phyloP scores from a whole-genome alignment of 352 stramenopile genomes.

The Globisporangium nagaii region DNA sequence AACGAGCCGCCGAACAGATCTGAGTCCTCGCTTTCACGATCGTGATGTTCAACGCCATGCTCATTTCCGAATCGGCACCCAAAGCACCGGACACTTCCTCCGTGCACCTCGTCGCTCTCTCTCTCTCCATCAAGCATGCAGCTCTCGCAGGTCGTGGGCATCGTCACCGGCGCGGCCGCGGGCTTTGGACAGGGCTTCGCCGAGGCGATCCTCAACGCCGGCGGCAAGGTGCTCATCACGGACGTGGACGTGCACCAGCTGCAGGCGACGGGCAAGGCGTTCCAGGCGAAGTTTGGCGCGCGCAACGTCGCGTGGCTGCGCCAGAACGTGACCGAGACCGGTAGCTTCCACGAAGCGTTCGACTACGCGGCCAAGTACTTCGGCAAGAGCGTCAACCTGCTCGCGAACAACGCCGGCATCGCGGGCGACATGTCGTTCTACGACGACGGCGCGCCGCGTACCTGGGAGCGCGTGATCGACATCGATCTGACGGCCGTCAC shows the following conservation, averaged over 20 bases:
- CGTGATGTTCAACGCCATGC: not conserved
- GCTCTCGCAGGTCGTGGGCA: constrained; percentile 46
- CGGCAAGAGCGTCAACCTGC: constrained; percentile 50
- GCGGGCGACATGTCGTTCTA: constrained; percentile 50
- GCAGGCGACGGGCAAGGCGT: constrained; percentile 45
- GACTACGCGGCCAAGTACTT: constrained; percentile 60
- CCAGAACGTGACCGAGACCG: constrained; percentile 67
- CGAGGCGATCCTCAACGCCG: constrained; percentile 37
- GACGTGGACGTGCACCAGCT: constrained; percentile 65
- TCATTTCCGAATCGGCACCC: not conserved
- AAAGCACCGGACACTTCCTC: not conserved
- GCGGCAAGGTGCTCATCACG: constrained; percentile 70
- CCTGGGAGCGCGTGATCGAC: constrained; percentile 61
- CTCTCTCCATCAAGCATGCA: constrained; percentile 33
- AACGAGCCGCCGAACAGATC: not conserved
- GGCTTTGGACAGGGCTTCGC: constrained; percentile 70
- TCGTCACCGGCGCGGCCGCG: constrained; percentile 62
- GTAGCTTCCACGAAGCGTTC: constrained; percentile 57
- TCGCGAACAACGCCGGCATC: constrained; percentile 82
- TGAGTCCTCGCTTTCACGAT: too few species aligned
- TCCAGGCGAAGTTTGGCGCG: constrained; percentile 44
- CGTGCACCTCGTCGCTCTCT: not conserved
- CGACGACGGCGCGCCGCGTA: constrained; percentile 24
- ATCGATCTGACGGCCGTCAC: constrained; percentile 72
- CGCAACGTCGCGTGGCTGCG: constrained; percentile 53